Evolutionary conservation across 768 basidiomycete species (phyloP).

Genomic region (Lactarius hengduanensis): DNA sequence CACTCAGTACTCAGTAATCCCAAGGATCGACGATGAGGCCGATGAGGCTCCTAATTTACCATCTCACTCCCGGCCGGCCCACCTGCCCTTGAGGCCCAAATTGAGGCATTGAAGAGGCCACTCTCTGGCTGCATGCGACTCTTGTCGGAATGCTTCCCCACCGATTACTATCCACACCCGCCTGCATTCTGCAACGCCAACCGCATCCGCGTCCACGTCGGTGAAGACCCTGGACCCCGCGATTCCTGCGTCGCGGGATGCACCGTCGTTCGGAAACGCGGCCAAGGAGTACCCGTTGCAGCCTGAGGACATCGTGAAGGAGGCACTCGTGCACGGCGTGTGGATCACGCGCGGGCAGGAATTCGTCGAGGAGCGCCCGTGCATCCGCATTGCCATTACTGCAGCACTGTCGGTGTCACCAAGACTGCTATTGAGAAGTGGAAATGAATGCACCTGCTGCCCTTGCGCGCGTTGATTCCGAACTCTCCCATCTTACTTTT

Average conservation of each 20-base stretch:
- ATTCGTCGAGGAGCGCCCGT: no score
- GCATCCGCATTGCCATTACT: conserved; percentile 78
- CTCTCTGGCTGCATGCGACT: no score
- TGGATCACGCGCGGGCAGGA: conserved; percentile 46
- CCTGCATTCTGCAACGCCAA: conserved; percentile 42
- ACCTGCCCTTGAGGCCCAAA: no score
- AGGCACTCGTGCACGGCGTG: conserved; percentile 47
- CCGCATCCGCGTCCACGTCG: conserved; percentile 31
- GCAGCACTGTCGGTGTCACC: conserved; percentile 61
- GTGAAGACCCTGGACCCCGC: conserved; percentile 51
- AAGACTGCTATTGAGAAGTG: conserved; percentile 61
- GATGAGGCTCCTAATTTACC: no score
- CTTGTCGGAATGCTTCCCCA: conserved; percentile 41
- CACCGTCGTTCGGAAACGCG: conserved; percentile 51
- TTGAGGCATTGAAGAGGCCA: no score
- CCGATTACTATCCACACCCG: conserved; percentile 81
- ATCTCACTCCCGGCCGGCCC: no score
- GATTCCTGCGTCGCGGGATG: conserved; percentile 47
- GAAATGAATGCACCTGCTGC: conserved; percentile 75
- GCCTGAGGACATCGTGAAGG: conserved; percentile 76
- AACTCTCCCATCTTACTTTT: neutral
- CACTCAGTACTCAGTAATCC: no score
- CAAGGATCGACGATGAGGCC: no score
- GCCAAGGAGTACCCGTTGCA: conserved; percentile 80
- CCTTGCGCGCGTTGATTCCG: neutral